These are phyloP conservation scores for Pinus taeda DNA, from an alignment of 75 land plant species.

Conservation along the genomic window DNA sequence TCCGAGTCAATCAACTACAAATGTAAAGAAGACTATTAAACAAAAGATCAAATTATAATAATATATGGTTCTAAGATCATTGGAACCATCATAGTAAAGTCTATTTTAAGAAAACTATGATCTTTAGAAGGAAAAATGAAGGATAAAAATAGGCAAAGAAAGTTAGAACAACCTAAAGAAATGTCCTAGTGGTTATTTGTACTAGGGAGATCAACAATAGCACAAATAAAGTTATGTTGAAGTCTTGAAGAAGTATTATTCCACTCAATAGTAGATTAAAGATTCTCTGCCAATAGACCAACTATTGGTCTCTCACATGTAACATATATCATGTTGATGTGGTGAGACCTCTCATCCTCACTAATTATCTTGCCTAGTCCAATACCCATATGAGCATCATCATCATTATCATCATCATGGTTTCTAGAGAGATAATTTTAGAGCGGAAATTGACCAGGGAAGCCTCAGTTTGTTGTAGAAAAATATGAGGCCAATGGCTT, in stretches of 20 bases:
- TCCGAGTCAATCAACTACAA: too few relatives aligned
- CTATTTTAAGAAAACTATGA: too few relatives aligned
- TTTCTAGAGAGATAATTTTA: constrained; percentile 50
- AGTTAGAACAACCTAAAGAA: too few relatives aligned
- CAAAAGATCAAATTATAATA: too few relatives aligned
- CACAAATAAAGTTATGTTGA: too few relatives aligned
- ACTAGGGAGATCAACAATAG: too few relatives aligned
- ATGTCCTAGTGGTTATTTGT: too few relatives aligned
- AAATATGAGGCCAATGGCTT: constrained; percentile 39
- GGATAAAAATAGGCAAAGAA: too few relatives aligned
- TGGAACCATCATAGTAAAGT: too few relatives aligned
- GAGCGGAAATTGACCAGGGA: constrained; percentile 56
- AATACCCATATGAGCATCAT: constrained; percentile 19
- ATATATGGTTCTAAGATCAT: too few relatives aligned
- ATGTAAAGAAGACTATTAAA: too few relatives aligned
- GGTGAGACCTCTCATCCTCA: constrained; percentile 8
- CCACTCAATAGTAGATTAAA: constrained; percentile 33
- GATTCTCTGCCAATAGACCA: constrained; percentile 85
- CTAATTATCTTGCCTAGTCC: constrained; percentile 14
- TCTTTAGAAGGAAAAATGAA: too few relatives aligned
- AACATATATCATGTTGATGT: constrained; percentile 42
- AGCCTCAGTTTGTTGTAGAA: constrained; percentile 26
- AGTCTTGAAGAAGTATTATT: background rate
- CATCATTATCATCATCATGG: constrained; percentile 2
- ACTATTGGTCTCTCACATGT: constrained; percentile 75